Conservation (phyloP, 1,284 basidiomycete species). For the Serendipita sp. region DNA sequence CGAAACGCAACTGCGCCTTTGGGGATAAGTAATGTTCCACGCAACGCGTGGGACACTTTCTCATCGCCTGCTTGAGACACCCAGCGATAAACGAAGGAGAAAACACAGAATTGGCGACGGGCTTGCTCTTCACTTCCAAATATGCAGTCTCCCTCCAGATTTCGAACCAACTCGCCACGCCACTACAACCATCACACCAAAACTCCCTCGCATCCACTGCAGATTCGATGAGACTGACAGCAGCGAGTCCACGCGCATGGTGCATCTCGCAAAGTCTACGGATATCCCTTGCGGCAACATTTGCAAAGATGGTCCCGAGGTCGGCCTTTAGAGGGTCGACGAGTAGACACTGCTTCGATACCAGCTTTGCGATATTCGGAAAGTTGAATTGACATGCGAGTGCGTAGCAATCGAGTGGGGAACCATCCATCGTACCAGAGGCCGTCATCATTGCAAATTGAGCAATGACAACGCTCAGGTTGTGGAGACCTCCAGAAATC, state of each 20-base stretch:
- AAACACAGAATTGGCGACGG: neutral
- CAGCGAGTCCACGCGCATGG: neutral
- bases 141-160: neutral
- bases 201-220: constrained; percentile 1
- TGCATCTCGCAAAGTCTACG: neutral
- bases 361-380: neutral
- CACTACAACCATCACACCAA: neutral
- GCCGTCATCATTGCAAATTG: neutral
- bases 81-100: constrained; percentile 3
- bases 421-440: neutral
- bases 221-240: neutral
- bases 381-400: neutral
- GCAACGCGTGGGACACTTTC: constrained; percentile 1
- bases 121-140: neutral
- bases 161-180: neutral
- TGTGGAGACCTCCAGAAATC: neutral
- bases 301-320: neutral
- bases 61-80: neutral
- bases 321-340: neutral
- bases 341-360: neutral
- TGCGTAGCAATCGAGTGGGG: neutral
- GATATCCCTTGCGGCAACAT: neutral
- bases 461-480: neutral
- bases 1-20: neutral
- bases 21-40: neutral